Conservation (phyloP, 495 filamentous ascomycete genomes). For the Talaromyces stipitatus region DNA sequence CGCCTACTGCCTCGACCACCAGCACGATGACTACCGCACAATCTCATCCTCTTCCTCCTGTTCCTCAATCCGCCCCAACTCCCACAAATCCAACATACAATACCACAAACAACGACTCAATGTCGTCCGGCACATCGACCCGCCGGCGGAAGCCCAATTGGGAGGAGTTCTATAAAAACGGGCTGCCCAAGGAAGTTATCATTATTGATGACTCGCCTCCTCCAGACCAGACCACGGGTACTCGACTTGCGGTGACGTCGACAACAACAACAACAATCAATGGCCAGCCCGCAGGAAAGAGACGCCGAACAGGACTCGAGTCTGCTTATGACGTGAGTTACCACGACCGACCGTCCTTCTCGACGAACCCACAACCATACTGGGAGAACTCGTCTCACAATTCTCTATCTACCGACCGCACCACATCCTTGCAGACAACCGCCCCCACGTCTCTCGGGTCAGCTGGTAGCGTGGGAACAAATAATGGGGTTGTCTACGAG, state of each 20-base stretch:
- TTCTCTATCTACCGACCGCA: conserved; percentile 77
- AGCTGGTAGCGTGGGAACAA: conserved; percentile 54
- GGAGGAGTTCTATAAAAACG: conserved; percentile 87
- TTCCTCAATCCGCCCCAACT: conserved; percentile 7
- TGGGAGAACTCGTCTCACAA: conserved; percentile 56
- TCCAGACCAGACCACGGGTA: conserved; percentile 40
- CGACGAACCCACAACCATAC: conserved; percentile 63
- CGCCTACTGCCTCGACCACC: conserved; percentile 32
- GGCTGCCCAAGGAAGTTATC: conserved; percentile 86
- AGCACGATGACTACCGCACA: no score
- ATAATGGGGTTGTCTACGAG: conserved; percentile 46
- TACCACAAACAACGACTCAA: conserved; percentile 11
- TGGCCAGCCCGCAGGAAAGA: conserved; percentile 53
- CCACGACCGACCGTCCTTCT: conserved; percentile 54
- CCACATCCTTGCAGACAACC: conserved; percentile 79
- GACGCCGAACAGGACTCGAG: conserved; percentile 53
- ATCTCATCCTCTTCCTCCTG: conserved; percentile 9
- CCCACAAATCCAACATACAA: conserved; percentile 12
- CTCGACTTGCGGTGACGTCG: no score
- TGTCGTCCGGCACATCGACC: conserved; percentile 48
- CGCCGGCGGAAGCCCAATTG: conserved; percentile 66
- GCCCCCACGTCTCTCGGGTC: conserved; percentile 86
- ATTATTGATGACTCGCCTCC: conserved; percentile 89
- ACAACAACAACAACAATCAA: conserved; percentile 13
- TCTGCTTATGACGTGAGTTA: conserved; percentile 59